Evolutionary conservation across 257 asterid species (phyloP), one percentile per base, ranked within the genome.

Genomic region (Nicotiana attenuata): DNA sequence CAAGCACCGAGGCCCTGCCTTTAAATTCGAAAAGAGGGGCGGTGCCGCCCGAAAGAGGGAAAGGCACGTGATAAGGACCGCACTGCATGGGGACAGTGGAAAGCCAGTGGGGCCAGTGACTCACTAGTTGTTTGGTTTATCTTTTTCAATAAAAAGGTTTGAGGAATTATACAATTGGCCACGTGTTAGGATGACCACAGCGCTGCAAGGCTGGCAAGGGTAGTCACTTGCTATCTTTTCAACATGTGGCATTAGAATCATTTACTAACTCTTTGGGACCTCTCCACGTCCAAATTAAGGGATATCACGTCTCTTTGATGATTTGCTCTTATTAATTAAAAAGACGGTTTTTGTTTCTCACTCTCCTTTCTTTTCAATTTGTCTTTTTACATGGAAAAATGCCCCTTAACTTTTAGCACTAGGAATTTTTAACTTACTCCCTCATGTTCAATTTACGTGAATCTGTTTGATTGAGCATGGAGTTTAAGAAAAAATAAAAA

Each of bases 11-110:
- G 47, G 47, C 8, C 47, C 10, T 41, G 47, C 47, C 3, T 41
- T 41, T 41, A 7, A 41, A 41, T 41, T 0, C 66, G 55, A 41
- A 22, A 47, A 6, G 22, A 35, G 33, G 86, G 97, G 85, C 95
- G 95, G 95, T 91, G 95, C 92, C 97, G 94, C 85, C 88, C 93
- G 50, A 77, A 79, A 22, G 80, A 63, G 65, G 76, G 64, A 17
- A 84, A 85, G 66, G 87, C 91, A 90, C 90, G 91, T 88, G 93
- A 91, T 83, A 67, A 83, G 5, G 92, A 91, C 93, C 78, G 90
- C 31, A 76, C 59, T 73, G 47, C 67, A 5, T 60, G 87, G 84
- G 73, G 78, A 69, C 71, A 71, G 69, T 56, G 63, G 91, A 65
- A 65, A 65, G 86, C 85, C 83, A 68, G 80, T 81, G 84, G 78